Evolutionary conservation across 2,329 filamentous ascomycete species (phyloP), one percentile per base, ranked within the genome.

Genomic region (Colletotrichum scovillei): DNA sequence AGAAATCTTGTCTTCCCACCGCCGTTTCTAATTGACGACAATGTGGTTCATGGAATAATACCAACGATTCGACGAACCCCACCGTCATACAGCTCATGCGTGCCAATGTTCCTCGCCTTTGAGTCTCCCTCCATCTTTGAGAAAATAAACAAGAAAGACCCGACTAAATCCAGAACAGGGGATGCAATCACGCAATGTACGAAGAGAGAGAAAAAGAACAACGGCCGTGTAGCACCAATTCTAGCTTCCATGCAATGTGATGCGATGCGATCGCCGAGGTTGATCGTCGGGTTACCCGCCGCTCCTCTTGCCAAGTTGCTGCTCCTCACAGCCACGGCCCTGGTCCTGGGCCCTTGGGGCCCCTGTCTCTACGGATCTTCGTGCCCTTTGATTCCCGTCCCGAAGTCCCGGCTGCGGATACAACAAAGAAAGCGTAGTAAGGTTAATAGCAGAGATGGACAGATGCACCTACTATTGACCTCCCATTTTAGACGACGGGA

Each of bases 251-350:
- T 49, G 42, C 28, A 32, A 65, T 56, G 22, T 16, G n/a, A 26
- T 65, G 63, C 16, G 22, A 53, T 53, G 19, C 28, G 60, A 63
- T 56, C 49, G 63, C 30, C 49, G 63, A 53, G 63, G 49, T 56
- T 65, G 63, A 52, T 60, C 32, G 16, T 19, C 22, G 57, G 57
- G 14, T 42, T 42, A 14, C 30, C 57, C 11, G 8, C 38, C 38
- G 38, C 38, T 42, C 38, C 38, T 42, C 38, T 42, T 16, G 8
- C 30, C 30, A 11, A 32, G 30, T 32, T 32, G 14, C 26, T 26
- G 6, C 55, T 67, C 7, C 14, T 24, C 35, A 16, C 32, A 35
- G 32, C 32, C 32, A 42, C 32, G n/a, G 5, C 14, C 19, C 22
- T 49, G 19, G 59, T 11, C 38, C n/a, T 22, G 24, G n/a, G 35